Conservation (phyloP, 345 rosid species). For the Eucalyptus sideroxylon region DNA sequence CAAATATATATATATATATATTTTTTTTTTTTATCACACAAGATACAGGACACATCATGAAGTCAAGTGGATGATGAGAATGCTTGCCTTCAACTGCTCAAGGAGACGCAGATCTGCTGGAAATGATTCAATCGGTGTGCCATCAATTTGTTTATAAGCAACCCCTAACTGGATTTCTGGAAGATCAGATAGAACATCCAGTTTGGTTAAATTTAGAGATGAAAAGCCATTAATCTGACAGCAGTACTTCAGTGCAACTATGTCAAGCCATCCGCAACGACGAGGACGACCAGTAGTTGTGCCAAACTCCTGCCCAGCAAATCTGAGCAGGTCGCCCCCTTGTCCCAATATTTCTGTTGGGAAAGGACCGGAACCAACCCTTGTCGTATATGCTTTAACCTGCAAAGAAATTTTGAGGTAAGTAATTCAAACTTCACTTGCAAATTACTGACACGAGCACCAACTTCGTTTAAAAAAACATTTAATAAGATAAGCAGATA, state of each 20-base stretch:
- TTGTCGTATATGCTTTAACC: slow-evolving; percentile 98
- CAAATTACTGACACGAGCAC: background rate
- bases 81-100: slow-evolving; percentile 61
- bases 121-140: slow-evolving; percentile 72
- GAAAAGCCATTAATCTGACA: slow-evolving; percentile 93
- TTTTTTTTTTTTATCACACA: too few species aligned
- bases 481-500: background rate
- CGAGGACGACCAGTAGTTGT: slow-evolving; percentile 99
- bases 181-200: slow-evolving; percentile 86
- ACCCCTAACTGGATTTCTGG: slow-evolving; percentile 78
- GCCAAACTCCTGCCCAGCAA: slow-evolving; percentile 93
- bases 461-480: background rate
- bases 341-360: slow-evolving; percentile 85
- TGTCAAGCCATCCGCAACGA: slow-evolving; percentile 98
- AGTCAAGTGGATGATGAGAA: background rate
- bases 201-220: slow-evolving; percentile 91
- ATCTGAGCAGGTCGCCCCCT: slow-evolving; percentile 84
- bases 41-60: background rate
- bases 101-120: slow-evolving; percentile 79
- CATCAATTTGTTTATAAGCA: slow-evolving; percentile 54
- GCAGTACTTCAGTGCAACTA: slow-evolving; percentile 77
- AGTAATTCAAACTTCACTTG: too few species aligned
- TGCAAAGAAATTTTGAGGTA: background rate
- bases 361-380: slow-evolving; percentile 99
- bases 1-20: background rate